Percentiles rank a stretch among this genome's conserved stretches.
These are phyloP conservation scores for Phytophthora hybrid DNA, from an alignment of 352 stramenopile genomes.

Conservation along the genomic window DNA sequence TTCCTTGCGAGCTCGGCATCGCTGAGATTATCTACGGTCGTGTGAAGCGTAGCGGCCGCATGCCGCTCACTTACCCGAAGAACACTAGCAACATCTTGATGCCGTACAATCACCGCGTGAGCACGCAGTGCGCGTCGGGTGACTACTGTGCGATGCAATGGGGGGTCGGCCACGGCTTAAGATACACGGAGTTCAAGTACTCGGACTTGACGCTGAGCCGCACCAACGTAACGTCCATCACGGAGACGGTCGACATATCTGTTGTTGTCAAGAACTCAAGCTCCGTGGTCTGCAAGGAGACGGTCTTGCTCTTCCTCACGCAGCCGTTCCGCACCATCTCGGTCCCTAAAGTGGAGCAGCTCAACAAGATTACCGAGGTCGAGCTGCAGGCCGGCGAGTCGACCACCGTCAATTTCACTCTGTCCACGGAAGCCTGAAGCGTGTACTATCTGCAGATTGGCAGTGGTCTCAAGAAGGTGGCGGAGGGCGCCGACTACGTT, in stretches of 20 bases:
- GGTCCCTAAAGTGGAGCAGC: conserved; percentile 78
- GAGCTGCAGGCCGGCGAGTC: conserved; percentile 50
- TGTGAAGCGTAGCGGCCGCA: conserved; percentile 83
- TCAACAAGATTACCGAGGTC: conserved; percentile 85
- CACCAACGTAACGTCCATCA: conserved; percentile 36
- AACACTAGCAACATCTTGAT: conserved; percentile 62
- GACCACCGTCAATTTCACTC: conserved; percentile 45
- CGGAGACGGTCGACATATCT: conserved; percentile 51
- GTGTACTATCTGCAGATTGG: conserved; percentile 68
- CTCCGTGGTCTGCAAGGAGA: conserved; percentile 62
- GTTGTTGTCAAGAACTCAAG: conserved; percentile 79
- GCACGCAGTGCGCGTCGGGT: conserved; percentile 48
- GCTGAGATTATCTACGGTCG: conserved; percentile 83
- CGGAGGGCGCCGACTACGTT: conserved; percentile 74
- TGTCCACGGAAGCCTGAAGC: conserved; percentile 62
- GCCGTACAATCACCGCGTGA: conserved; percentile 77
- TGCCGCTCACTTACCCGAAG: conserved; percentile 88
- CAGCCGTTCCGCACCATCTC: conserved; percentile 65
- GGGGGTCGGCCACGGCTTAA: conserved; percentile 67
- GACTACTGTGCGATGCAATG: conserved; percentile 64
- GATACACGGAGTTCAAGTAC: conserved; percentile 75
- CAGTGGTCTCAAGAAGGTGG: conserved; percentile 55
- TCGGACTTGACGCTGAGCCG: conserved; percentile 48
- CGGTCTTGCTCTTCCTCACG: conserved; percentile 78
- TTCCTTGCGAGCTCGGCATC: conserved; percentile 81